Evolutionary conservation across 306 rosid species (phyloP).

Genomic region (Bauhinia variegata): DNA sequence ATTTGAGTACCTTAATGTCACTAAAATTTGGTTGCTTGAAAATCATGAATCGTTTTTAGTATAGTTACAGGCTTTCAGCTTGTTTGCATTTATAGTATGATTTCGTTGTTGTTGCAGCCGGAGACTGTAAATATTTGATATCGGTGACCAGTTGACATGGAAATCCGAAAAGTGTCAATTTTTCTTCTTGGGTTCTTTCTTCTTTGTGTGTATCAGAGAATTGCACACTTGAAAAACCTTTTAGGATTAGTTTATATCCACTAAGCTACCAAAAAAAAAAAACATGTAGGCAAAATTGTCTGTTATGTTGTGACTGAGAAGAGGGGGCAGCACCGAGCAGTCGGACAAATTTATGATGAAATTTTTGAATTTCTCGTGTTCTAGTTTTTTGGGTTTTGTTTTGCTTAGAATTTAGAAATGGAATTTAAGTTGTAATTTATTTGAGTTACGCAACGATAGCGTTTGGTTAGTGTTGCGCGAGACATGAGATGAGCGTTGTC

Average conservation of each 20-base stretch:
- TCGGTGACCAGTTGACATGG: background rate
- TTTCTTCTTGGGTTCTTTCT: no score
- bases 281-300: slow-evolving; percentile 3
- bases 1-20: background rate
- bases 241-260: no score
- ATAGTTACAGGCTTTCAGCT: no score
- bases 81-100: background rate
- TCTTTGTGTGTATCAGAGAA: no score
- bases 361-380: background rate
- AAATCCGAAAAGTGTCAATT: background rate
- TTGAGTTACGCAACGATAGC: background rate
- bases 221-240: background rate
- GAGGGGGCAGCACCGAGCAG: slow-evolving; percentile 15
- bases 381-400: no score
- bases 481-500: slow-evolving; percentile 1
- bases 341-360: background rate
- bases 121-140: background rate
- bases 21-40: slow-evolving; percentile 5
- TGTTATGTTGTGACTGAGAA: background rate
- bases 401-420: background rate
- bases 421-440: no score
- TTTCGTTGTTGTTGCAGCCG: background rate
- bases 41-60: no score
- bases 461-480: slow-evolving; percentile 39
- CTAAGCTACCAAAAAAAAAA: no score